phyloP scores from a whole-genome alignment of 106 monocot genomes.

The Dendrobium catenatum region DNA sequence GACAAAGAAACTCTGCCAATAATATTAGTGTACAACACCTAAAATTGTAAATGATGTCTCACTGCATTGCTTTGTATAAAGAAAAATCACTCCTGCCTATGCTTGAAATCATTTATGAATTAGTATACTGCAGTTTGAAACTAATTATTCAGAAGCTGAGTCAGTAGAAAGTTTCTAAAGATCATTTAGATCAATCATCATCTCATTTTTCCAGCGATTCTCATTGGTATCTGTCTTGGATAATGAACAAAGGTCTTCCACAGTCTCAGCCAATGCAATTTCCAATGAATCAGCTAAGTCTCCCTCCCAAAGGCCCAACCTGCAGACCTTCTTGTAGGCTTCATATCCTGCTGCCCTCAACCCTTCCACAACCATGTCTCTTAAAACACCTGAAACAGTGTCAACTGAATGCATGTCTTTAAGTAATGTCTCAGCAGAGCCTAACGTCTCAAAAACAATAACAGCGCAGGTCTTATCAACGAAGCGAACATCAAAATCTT shows the following conservation, averaged over 20 bases:
- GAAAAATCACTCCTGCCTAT: not conserved
- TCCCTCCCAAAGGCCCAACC: constrained; percentile 45
- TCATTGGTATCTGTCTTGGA: constrained; percentile 20
- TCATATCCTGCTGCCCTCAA: constrained; percentile 58
- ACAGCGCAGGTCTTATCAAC: constrained; percentile 57
- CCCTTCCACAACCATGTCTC: constrained; percentile 40
- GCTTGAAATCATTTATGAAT: not conserved
- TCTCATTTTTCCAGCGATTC: constrained; percentile 42
- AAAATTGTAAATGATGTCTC: no score
- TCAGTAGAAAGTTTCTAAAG: constrained; percentile 22
- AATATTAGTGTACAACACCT: not conserved
- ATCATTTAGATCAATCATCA: constrained; percentile 45
- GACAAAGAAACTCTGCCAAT: not conserved
- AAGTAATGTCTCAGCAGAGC: constrained; percentile 31
- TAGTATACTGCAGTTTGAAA: not conserved
- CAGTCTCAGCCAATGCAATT: constrained; percentile 11
- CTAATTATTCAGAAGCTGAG: not conserved
- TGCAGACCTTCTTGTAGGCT: constrained; percentile 58
- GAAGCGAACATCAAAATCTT: constrained; percentile 56
- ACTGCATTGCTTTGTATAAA: not conserved
- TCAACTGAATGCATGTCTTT: constrained; percentile 31
- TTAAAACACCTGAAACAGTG: constrained; percentile 18
- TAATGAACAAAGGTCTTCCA: not conserved
- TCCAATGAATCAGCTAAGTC: constrained; percentile 74
- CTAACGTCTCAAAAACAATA: constrained; percentile 28